Base-by-base conservation (phyloP, 176 grass and related monocot genomes). In the Thalia dealbata region DNA sequence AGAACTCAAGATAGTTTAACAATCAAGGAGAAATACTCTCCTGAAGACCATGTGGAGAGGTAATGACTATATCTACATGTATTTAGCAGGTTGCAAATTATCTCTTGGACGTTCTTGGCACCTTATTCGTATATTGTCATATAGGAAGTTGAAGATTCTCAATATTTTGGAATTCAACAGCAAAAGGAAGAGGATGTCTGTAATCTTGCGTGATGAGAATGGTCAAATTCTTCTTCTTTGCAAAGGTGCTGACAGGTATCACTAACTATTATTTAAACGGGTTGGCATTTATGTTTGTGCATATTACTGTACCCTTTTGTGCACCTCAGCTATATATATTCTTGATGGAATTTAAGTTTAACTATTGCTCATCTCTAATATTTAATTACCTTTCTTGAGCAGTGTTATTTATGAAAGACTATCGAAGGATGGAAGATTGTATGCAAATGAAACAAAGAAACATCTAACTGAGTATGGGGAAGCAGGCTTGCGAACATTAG, bases 151-250 rank as follows among this genome's bases (percentile, higher is more conserved):
- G 83, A 99, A 93, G 78, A 84, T 99, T 88, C 87, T 93, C 74
- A 99, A 93, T 93, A 67, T 99, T 11, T 88, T 99, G 87, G 95
- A 99, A 81, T 99, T 93, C 73, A 99, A 87, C 76, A 99, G 90
- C 85, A 91, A 99, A 91, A 91, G 95, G 80, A 99, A 99, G 84
- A 87, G 95, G 79, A 99, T 93, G 95, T 83, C 90, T 6, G 95
- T 93, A 67, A 88, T 99, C 84, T 68, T 99, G 77, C 89, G 79
- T 75, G 90, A 99, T 61, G 85, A 99, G 83, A 86, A 78, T 81
- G 90, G 84, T 72, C 78, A 91, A 70, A 93, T 91, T 83, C 70
- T 91, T 81, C 90, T 99, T 79, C 78, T 99, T 32, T 99, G 95
- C 88, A 99, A 99, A 86, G 95, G 95, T 71, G 95, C 90, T 82